Conservation (phyloP, 352 stramenopile genomes). For the Globisporangium emineosum region DNA sequence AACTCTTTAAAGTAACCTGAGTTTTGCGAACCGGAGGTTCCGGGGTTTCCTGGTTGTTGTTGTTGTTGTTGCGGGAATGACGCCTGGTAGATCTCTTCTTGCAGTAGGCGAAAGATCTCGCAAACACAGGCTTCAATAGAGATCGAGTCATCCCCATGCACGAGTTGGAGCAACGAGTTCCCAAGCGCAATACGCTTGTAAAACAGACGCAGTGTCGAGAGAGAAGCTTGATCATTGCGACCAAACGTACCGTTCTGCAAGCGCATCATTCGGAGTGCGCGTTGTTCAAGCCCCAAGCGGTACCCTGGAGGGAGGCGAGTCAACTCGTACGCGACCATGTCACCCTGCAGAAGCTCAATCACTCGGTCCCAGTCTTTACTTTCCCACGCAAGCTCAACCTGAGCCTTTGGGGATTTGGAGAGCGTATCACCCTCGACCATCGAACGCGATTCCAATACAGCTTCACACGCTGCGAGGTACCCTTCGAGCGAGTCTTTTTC, state of each 20-base stretch:
- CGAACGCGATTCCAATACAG: slow-evolving; percentile 51
- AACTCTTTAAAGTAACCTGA: slow-evolving; percentile 26
- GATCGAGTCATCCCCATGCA: slow-evolving; percentile 20
- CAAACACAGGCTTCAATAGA: slow-evolving; percentile 39
- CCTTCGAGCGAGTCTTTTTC: slow-evolving; percentile 51
- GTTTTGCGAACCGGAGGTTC: neutral
- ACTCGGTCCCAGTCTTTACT: slow-evolving; percentile 46
- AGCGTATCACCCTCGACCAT: slow-evolving; percentile 28
- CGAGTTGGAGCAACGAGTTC: slow-evolving; percentile 35
- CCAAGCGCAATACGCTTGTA: slow-evolving; percentile 52
- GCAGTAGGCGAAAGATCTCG: slow-evolving; percentile 34
- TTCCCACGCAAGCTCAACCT: slow-evolving; percentile 50
- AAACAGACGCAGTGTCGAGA: slow-evolving; percentile 34
- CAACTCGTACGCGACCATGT: slow-evolving; percentile 40
- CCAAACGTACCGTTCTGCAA: slow-evolving; percentile 23
- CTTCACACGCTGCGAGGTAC: slow-evolving; percentile 68
- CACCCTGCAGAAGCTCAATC: slow-evolving; percentile 38
- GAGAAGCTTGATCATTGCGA: slow-evolving; percentile 19
- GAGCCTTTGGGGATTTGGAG: slow-evolving; percentile 31
- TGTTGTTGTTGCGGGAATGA: slow-evolving; percentile 10
- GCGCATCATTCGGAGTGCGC: slow-evolving; percentile 42
- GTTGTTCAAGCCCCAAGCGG: slow-evolving; percentile 41
- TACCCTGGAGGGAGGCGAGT: slow-evolving; percentile 31
- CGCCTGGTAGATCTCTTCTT: slow-evolving; percentile 50
- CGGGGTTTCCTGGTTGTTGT: neutral